Conservation (phyloP, 768 basidiomycete genomes). For the Tubosaeta sp. region DNA sequence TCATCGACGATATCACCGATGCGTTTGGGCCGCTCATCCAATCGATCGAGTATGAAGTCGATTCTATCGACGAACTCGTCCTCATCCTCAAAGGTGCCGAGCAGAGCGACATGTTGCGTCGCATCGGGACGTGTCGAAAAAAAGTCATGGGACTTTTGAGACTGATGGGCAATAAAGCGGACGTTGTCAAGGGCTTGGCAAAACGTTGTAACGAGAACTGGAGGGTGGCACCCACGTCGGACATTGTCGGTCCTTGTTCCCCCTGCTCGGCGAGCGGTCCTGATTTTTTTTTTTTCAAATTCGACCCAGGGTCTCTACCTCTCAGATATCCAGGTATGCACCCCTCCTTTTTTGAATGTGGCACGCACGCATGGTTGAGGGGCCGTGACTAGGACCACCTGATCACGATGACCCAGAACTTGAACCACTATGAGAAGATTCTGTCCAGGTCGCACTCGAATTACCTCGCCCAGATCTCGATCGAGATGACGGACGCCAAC, state of each 20-base stretch:
- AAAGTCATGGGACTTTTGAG: constrained; percentile 98
- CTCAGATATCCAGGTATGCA: constrained; percentile 80
- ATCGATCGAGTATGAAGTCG: constrained; percentile 98
- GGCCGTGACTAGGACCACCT: constrained; percentile 67
- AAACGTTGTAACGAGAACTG: constrained; percentile 99
- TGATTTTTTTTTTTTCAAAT: neutral
- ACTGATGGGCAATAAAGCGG: constrained; percentile 99
- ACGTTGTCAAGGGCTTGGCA: constrained; percentile 97
- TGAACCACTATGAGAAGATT: constrained; percentile 99
- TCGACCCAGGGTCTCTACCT: constrained; percentile 79
- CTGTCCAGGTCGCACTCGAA: constrained; percentile 98
- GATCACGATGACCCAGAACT: constrained; percentile 99
- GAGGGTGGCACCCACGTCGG: constrained; percentile 96
- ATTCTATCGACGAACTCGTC: constrained; percentile 97
- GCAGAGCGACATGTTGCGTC: constrained; percentile 95
- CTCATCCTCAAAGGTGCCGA: constrained; percentile 72
- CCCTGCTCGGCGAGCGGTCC: neutral
- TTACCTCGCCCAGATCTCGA: constrained; percentile 98
- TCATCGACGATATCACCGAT: constrained; percentile 99
- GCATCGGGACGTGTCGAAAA: constrained; percentile 97
- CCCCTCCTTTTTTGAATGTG: neutral
- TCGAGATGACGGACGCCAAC: constrained; percentile 99
- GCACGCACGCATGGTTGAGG: neutral
- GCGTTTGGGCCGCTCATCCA: constrained; percentile 98
- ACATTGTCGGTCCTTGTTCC: constrained; percentile 61